Base-by-base conservation (phyloP, 495 filamentous ascomycete genomes). In the Penicillium robsamsonii region DNA sequence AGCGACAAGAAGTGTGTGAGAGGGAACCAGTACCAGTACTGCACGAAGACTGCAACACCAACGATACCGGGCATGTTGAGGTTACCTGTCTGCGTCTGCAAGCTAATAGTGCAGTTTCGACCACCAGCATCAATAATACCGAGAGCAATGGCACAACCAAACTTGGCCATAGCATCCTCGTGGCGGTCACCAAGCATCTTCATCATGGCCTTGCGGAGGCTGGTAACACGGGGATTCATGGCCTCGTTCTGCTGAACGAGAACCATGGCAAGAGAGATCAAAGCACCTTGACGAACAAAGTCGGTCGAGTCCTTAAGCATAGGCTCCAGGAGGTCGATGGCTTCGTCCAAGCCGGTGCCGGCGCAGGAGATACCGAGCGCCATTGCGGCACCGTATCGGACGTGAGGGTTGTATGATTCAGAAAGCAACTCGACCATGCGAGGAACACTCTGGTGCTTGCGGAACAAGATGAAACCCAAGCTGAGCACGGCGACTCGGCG, bases 1-100 rank as follows among this genome's bases (percentile, higher is more conserved):
- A 97, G 79, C 0, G 92, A 93, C 20, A 99, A 74, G 84, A 99
- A 99, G 72, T 97, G 95, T 24, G 94, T 96, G 62, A 97, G 85
- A 46, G 95, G 95, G 84, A 99, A 99, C 95, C 95, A 99, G 75
- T 99, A 99, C 95, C 95, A 99, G 76, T 99, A 99, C 71, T 99
- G 95, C 7, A 91, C 94, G 76, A 99, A 99, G 27, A 99, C 88
- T 40, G 91, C 92, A 84, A 96, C 96, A 58, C 95, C 95, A 20
- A 99, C 92, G 55, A 97, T 94, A 55, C 90, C 95, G 17, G 91
- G 83, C 90, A 97, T 94, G 77, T 97, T 97, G 57, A 99, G 81
- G 63, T 96, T 99, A 53, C 95, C 95, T 0, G 94, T 96, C 75
- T 95, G 93, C 1, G 95, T 99, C 69, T 97, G 94, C 50, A 99